Evolutionary conservation across 306 rosid genomes (phyloP), one percentile per base, ranked within the genome.

Genomic region (Pueraria montana): DNA sequence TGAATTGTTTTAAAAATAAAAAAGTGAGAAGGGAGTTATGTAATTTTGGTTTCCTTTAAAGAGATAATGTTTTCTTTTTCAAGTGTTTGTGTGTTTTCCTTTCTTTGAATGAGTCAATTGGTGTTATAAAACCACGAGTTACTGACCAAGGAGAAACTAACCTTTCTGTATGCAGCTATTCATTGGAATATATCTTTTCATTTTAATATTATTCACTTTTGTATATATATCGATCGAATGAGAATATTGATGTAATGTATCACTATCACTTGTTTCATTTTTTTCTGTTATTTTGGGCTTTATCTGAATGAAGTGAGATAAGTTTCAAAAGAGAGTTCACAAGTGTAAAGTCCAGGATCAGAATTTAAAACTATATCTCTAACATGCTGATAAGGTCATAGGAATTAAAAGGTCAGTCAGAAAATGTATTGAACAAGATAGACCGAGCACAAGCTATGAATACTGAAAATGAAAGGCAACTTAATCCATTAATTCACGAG

Each of bases 221-320:
- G 40, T 36, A 36, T 30, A 4, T 40, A 9, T 40, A 2, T 74
- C 42, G 26, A 23, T 21, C 46, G 23, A 77, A 70, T 38, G 53
- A 27, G 64, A 21, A 66, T 66, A 55, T 34, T 34, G 34, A 45
- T 30, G 38, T 23, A 13, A 23, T 43, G 12, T 0, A n/a, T 11
- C 20, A 17, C 3, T 0, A n/a, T 11, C 20, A 17, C 3, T 59
- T 71, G 3, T 42, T 79, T 40, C 21, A 49, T 11, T 43, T 43
- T 43, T 68, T 23, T 27, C 34, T 1, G 11, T 12, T 24, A 14
- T 3, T 46, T 67, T 42, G 8, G 49, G 34, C 46, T 65, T 38
- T 68, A 18, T 79, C 21, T 66, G 34, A 43, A 62, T 65, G 32
- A 45, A 63, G 23, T 30, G 70, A 70, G 53, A 38, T 27, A 24